Evolutionary conservation across 2,329 filamentous ascomycete genomes (phyloP).

Genomic region (Epichloe bromicola): DNA sequence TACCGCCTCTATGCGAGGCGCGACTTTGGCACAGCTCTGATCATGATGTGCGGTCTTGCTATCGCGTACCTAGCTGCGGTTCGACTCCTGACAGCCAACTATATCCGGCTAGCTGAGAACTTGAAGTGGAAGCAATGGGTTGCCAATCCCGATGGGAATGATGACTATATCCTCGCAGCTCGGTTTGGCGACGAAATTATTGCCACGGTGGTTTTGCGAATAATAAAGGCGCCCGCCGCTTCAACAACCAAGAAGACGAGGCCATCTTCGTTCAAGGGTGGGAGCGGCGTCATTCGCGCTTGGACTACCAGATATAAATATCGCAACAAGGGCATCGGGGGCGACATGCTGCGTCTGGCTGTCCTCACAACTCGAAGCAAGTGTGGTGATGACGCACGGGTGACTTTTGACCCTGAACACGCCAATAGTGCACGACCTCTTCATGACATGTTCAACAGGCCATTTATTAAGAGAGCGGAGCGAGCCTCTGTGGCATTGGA

Average conservation of each 20-base stretch:
- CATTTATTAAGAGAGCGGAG: slow-evolving; percentile 42
- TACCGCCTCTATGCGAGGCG: slow-evolving; percentile 23
- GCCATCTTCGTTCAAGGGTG: slow-evolving; percentile 25
- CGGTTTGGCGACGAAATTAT: slow-evolving; percentile 54
- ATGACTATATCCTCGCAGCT: slow-evolving; percentile 50
- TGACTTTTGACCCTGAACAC: slow-evolving; percentile 64
- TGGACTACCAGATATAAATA: slow-evolving; percentile 69
- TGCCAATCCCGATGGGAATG: slow-evolving; percentile 19
- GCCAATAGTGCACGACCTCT: slow-evolving; percentile 54
- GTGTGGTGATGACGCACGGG: slow-evolving; percentile 44
- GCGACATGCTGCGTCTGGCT: slow-evolving; percentile 58
- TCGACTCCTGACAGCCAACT: slow-evolving; percentile 46
- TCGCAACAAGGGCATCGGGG: slow-evolving; percentile 56
- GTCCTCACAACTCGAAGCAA: slow-evolving; percentile 49
- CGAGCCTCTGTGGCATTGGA: slow-evolving; percentile 35
- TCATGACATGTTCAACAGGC: slow-evolving; percentile 43
- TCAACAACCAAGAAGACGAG: slow-evolving; percentile 2
- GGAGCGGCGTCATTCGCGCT: slow-evolving; percentile 55
- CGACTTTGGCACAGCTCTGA: slow-evolving; percentile 40
- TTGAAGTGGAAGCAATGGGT: slow-evolving; percentile 50
- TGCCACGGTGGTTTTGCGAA: slow-evolving; percentile 53
- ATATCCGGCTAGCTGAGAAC: slow-evolving; percentile 49
- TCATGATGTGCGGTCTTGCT: slow-evolving; percentile 44
- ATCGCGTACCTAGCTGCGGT: slow-evolving; percentile 51
- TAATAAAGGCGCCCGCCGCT: slow-evolving; percentile 32